These are phyloP conservation scores for Madurella fahalii DNA, from an alignment of 2,329 filamentous ascomycete species.

Conservation along the genomic window DNA sequence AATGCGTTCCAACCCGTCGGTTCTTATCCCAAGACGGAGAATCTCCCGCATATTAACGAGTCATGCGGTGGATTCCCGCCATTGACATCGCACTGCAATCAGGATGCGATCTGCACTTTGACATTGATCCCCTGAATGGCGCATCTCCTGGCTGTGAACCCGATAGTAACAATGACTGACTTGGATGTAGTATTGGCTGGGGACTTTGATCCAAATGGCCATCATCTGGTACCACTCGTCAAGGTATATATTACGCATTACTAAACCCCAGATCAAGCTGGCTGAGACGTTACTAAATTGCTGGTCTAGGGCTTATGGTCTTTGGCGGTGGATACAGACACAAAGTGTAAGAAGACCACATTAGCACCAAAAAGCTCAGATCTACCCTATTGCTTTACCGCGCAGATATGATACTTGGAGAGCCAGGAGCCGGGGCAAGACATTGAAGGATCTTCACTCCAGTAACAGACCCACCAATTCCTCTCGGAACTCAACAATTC, in stretches of 20 bases:
- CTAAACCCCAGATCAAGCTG: not conserved
- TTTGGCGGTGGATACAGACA: not conserved
- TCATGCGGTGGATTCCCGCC: not conserved
- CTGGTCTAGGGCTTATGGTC: constrained; percentile 6
- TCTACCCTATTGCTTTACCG: too few relatives aligned
- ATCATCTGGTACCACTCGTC: constrained; percentile 9
- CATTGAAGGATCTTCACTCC: constrained; percentile 5
- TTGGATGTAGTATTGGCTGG: constrained; percentile 6
- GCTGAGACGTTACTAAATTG: constrained; percentile 1
- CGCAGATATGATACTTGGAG: not conserved
- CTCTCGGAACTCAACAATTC: constrained; percentile 4
- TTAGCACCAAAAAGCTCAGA: too few relatives aligned
- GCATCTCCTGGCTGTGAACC: not conserved
- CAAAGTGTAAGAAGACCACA: too few relatives aligned
- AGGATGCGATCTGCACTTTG: constrained; percentile 13
- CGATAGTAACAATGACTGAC: not conserved
- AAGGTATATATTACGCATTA: constrained; percentile 1
- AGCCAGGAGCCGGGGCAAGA: constrained; percentile 7
- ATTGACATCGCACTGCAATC: not conserved
- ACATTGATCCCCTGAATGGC: constrained; percentile 14
- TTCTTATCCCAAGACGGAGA: not conserved
- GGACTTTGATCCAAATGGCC: constrained; percentile 10
- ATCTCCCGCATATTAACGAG: constrained; percentile 5
- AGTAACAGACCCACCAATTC: not conserved
- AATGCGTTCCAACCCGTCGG: constrained; percentile 2